A percentile compares a stretch with the other conserved stretches of the same genome.
Evolutionary conservation across 75 land plant genomes (phyloP).

Genomic region (Sequoiadendron giganteum): DNA sequence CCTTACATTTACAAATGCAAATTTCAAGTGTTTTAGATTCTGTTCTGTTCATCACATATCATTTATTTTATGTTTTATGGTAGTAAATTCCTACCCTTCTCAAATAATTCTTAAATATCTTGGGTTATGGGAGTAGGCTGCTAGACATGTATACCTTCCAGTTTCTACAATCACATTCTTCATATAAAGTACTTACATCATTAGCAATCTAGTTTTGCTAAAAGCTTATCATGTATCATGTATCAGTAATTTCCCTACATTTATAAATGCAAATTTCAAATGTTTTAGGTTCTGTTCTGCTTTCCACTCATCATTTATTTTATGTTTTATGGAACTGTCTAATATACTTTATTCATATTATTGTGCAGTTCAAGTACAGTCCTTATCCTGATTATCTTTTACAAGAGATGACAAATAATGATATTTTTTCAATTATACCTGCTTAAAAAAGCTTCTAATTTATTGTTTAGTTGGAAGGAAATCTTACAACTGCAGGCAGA

Average conservation of each 20-base stretch:
- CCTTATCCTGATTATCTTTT: neutral
- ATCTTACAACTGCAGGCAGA: neutral
- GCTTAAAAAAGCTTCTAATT: neutral
- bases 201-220: neutral
- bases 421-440: neutral
- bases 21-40: no score
- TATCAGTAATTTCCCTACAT: neutral
- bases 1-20: no score
- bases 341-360: neutral
- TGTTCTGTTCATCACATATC: no score
- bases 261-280: neutral
- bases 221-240: neutral
- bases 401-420: neutral
- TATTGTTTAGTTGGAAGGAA: neutral
- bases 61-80: no score
- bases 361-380: neutral
- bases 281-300: neutral
- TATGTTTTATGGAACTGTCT: neutral
- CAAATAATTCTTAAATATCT: neutral
- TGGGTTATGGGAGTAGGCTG: neutral
- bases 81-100: neutral
- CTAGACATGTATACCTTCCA: neutral
- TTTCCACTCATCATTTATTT: neutral
- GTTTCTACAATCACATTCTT: neutral
- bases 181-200: neutral